Conservation (phyloP, 371 early-diverging fungal genomes). For the Circinella minor region DNA sequence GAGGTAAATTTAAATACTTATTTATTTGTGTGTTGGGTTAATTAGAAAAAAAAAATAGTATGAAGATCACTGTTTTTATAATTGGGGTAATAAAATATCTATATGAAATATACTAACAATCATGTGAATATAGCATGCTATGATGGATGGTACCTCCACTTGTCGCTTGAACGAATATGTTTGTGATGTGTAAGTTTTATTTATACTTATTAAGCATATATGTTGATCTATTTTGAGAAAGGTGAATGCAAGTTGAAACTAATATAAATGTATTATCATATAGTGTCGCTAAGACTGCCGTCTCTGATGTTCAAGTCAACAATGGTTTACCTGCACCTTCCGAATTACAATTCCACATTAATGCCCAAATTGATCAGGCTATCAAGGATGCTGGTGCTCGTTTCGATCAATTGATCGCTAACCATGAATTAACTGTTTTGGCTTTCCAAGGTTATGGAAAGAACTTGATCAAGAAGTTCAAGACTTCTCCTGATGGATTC, state of each 20-base stretch:
- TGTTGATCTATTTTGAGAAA: too few species aligned
- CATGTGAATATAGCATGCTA: conserved; percentile 71
- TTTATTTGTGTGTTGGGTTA: too few species aligned
- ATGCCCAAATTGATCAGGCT: conserved; percentile 52
- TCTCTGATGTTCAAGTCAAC: conserved; percentile 68
- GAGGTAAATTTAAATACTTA: conserved; percentile 55
- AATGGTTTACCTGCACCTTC: conserved; percentile 65
- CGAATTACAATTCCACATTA: conserved; percentile 72
- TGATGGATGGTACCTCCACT: conserved; percentile 97
- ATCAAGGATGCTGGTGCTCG: conserved; percentile 67
- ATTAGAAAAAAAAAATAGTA: too few species aligned
- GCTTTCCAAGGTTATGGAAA: conserved; percentile 90
- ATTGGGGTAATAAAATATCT: too few species aligned
- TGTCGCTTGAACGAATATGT: conserved; percentile 75
- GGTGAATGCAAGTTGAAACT: too few species aligned
- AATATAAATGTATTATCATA: background rate
- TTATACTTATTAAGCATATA: too few species aligned
- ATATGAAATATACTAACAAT: background rate
- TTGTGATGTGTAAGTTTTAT: conserved; percentile 40
- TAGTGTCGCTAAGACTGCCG: conserved; percentile 52
- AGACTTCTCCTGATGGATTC: conserved; percentile 91
- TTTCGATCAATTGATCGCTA: conserved; percentile 74
- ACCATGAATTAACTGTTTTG: conserved; percentile 84
- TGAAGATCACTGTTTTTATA: too few species aligned
- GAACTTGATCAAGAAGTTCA: conserved; percentile 88